Evolutionary conservation across 2,329 filamentous ascomycete genomes (phyloP), one percentile per base, ranked within the genome.

Genomic region (Cyphellophora europaea): DNA sequence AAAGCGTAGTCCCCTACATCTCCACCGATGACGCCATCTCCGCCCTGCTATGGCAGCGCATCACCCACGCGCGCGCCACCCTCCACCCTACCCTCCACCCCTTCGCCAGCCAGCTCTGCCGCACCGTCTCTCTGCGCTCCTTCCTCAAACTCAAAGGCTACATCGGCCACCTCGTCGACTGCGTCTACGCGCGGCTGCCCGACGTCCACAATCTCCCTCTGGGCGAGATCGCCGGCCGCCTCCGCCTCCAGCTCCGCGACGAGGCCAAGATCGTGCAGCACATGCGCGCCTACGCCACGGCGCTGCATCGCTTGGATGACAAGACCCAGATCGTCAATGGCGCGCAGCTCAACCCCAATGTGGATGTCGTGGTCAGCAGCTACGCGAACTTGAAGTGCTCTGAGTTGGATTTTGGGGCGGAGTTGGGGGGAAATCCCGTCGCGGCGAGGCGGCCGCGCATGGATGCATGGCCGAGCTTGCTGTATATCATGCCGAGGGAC

Each of bases 11-110:
- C 23, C 1, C 38, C 40, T 72, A 59, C 41, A 49, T 74, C 14
- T 71, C 70, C 2, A 74, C 69, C 1, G 70, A 77, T 36, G 72
- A 77, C 45, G 57, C 62, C 3, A 50, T 75, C 11, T 66, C 53
- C 2, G 67, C 69, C 0, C 64, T 74, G 30, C 52, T 73, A 36
- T 75, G 67, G 66, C 58, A 67, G 40, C 57, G 55, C 0, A 45
- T 69, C 6, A 52, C 54, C 0, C 62, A 62, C 18, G 61, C 56
- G 0, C 63, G 71, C 11, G 45, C 56, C 1, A 25, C 8, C 21
- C 8, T 25, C 40, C 52, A 0, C 61, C 63, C 2, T 39, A 68
- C 0, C 18, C 36, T 2, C n/a, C 12, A 41, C 2, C 28, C 36
- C n/a, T 12, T 35, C 5, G 29, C 16, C 3, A 53, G 58, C 14